Evolutionary conservation across 345 rosid genomes (phyloP).

Genomic region (Dimocarpus longan): DNA sequence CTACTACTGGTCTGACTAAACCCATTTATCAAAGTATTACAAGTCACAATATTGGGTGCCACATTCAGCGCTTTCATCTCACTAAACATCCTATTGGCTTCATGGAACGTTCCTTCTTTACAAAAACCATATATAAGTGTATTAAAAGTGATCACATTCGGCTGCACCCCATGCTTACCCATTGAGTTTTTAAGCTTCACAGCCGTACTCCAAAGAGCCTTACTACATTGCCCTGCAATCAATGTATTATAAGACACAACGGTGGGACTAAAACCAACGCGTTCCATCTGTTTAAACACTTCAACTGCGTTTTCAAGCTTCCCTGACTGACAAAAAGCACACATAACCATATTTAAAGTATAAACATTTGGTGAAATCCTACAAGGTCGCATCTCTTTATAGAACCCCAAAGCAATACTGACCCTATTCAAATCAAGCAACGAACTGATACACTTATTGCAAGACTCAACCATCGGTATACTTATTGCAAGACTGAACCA

Average conservation of each 20-base stretch:
- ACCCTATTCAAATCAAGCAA: slow-evolving; percentile 53
- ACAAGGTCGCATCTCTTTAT: slow-evolving; percentile 61
- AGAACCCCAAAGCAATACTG: slow-evolving; percentile 64
- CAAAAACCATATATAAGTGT: slow-evolving; percentile 71
- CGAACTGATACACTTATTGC: slow-evolving; percentile 81
- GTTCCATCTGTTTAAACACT: slow-evolving; percentile 56
- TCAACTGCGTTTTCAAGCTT: slow-evolving; percentile 65
- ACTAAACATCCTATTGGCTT: slow-evolving; percentile 59
- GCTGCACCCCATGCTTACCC: slow-evolving; percentile 50
- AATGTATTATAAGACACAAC: slow-evolving; percentile 63
- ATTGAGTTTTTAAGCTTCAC: slow-evolving; percentile 61
- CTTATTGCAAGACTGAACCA: slow-evolving; percentile 77
- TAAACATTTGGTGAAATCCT: slow-evolving; percentile 76
- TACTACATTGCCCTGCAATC: slow-evolving; percentile 68
- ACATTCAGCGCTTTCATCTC: slow-evolving; percentile 68
- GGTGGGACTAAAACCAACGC: slow-evolving; percentile 52
- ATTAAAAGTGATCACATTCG: slow-evolving; percentile 70
- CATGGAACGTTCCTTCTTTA: slow-evolving; percentile 52
- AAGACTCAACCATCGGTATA: slow-evolving; percentile 72
- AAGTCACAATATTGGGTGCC: slow-evolving; percentile 63
- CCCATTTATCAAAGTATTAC: slow-evolving; percentile 76
- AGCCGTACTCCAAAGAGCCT: slow-evolving; percentile 67
- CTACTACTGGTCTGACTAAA: slow-evolving; percentile 51
- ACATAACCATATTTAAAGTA: slow-evolving; percentile 72
- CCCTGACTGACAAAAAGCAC: slow-evolving; percentile 60